phyloP scores from a whole-genome alignment of 2,329 filamentous ascomycete species.

The Volutella citrinella region DNA sequence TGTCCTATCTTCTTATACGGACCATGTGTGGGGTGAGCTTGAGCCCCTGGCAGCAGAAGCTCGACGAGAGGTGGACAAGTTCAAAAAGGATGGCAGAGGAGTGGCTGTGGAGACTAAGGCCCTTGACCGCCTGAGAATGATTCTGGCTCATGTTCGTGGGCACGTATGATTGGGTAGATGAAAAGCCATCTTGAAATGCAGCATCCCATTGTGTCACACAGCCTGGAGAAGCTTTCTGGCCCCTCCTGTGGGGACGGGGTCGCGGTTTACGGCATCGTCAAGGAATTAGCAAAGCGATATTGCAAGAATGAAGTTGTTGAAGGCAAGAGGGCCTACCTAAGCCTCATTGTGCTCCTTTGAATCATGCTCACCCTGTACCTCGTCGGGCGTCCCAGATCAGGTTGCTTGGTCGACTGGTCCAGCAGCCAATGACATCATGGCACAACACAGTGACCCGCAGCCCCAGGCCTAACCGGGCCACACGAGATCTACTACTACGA shows the following conservation, averaged over 20 bases:
- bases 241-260: no score
- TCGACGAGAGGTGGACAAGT: slow-evolving; percentile 47
- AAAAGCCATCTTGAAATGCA: not conserved
- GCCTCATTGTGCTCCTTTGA: no score
- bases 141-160: slow-evolving; percentile 37
- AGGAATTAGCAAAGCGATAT: no score
- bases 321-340: no score
- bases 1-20: slow-evolving; percentile 55
- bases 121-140: slow-evolving; percentile 33
- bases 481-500: slow-evolving; percentile 14
- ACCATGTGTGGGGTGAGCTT: slow-evolving; percentile 68
- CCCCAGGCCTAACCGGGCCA: slow-evolving; percentile 9
- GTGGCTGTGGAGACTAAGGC: slow-evolving; percentile 25
- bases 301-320: no score
- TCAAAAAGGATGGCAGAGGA: slow-evolving; percentile 17
- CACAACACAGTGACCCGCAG: slow-evolving; percentile 6
- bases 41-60: slow-evolving; percentile 55
- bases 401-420: slow-evolving; percentile 29
- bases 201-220: no score
- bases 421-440: slow-evolving; percentile 27
- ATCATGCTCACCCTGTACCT: no score
- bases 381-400: slow-evolving; percentile 8
- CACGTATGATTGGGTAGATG: slow-evolving; percentile 11
- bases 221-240: no score
- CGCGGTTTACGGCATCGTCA: no score